phyloP scores from a whole-genome alignment of 2,329 filamentous ascomycete genomes.

The Sarocladium kiliense region DNA sequence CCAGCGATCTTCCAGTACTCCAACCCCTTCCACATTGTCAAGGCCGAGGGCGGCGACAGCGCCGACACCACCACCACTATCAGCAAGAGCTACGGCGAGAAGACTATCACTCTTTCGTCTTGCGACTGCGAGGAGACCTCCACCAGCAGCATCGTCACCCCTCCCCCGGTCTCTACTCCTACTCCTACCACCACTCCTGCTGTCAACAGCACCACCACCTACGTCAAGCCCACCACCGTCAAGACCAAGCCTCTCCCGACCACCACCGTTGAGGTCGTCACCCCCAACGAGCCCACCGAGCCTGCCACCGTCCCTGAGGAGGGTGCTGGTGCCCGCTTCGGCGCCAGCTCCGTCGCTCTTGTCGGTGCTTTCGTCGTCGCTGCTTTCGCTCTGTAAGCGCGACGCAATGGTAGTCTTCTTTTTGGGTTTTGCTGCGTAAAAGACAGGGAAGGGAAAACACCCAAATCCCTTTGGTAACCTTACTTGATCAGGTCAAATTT shows the following conservation, averaged over 20 bases:
- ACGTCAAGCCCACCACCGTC: slow-evolving; percentile 16
- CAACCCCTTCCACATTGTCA: slow-evolving; percentile 51
- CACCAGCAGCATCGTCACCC: slow-evolving; percentile 18
- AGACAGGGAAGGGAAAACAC: neutral
- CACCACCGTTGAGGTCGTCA: slow-evolving; percentile 12
- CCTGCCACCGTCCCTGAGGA: slow-evolving; percentile 14
- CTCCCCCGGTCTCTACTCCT: slow-evolving; percentile 12
- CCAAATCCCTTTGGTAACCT: neutral
- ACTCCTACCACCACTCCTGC: slow-evolving; percentile 18
- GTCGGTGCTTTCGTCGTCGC: slow-evolving; percentile 36
- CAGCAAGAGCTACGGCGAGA: slow-evolving; percentile 23
- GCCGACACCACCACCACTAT: slow-evolving; percentile 23
- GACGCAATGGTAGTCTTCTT: neutral
- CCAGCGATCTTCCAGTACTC: slow-evolving; percentile 54
- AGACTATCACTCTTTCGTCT: slow-evolving; percentile 24
- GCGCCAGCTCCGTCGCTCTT: slow-evolving; percentile 32
- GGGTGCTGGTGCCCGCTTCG: slow-evolving; percentile 24
- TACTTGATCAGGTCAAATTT: neutral
- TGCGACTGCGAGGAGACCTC: slow-evolving; percentile 8
- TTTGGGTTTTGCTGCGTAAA: neutral
- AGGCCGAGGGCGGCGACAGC: slow-evolving; percentile 16
- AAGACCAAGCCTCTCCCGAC: slow-evolving; percentile 14
- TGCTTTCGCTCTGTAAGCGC: slow-evolving; percentile 36
- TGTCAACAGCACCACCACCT: slow-evolving; percentile 14
- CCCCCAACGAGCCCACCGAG: slow-evolving; percentile 14